These are phyloP conservation scores for Urostyla sp. DNA, from an alignment of 73 alveolate species.

Conservation along the genomic window DNA sequence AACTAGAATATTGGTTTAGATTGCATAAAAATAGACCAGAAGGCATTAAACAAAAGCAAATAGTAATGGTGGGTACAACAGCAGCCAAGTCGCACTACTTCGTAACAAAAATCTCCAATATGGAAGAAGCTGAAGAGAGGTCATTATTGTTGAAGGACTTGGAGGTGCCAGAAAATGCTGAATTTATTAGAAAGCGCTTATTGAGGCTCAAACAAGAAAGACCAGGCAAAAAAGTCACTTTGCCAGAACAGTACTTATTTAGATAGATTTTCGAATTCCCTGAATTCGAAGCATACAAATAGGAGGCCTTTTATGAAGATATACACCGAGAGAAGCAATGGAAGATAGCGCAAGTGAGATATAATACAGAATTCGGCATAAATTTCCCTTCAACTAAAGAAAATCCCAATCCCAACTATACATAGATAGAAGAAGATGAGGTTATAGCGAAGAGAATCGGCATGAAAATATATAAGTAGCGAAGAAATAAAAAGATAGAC, in stretches of 20 bases:
- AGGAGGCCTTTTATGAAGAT: constrained; percentile 65
- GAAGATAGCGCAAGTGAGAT: constrained; percentile 48
- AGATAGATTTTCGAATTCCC: constrained; percentile 42
- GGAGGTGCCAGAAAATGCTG: constrained; percentile 32
- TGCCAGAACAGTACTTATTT: constrained; percentile 19
- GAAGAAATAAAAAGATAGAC: constrained; percentile 42
- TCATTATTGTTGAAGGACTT: not conserved
- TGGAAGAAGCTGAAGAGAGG: constrained; percentile 14
- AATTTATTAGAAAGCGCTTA: not conserved
- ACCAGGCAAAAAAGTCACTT: not conserved
- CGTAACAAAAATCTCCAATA: constrained; percentile 30
- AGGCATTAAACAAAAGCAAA: constrained; percentile 14
- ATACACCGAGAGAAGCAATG: constrained; percentile 40
- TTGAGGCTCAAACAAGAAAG: not conserved
- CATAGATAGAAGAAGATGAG: constrained; percentile 54
- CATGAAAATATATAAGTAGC: constrained; percentile 45
- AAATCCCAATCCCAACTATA: constrained; percentile 8
- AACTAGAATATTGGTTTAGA: constrained; percentile 50
- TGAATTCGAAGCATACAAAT: constrained; percentile 58
- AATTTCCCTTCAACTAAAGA: constrained; percentile 28
- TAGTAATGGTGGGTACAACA: constrained; percentile 46
- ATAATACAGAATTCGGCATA: constrained; percentile 58
- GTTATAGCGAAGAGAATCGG: constrained; percentile 31
- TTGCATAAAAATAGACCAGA: constrained; percentile 46
- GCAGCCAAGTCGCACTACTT: constrained; percentile 9